These are phyloP conservation scores for Novymonas esmeraldas DNA, from an alignment of 208 protist genomes.

Conservation along the genomic window DNA sequence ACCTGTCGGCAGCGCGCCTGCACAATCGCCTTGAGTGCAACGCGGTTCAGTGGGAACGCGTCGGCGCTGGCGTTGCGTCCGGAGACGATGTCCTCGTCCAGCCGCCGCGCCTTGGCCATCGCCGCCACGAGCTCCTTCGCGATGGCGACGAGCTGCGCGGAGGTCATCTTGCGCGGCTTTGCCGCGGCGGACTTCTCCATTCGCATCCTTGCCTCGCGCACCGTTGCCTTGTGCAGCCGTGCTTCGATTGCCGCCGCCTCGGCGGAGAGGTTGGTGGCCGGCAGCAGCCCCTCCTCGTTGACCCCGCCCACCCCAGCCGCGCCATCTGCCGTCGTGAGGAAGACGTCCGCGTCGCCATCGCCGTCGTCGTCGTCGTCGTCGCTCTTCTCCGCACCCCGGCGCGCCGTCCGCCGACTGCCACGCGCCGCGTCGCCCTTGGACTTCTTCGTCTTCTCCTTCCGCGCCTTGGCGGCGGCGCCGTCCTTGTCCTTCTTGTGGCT, in stretches of 20 bases:
- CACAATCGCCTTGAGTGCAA: slow-evolving; percentile 49
- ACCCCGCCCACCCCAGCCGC: not conserved
- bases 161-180: slow-evolving; percentile 14
- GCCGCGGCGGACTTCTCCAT: slow-evolving; percentile 24
- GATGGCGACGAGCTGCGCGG: slow-evolving; percentile 20
- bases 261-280: slow-evolving; percentile 9
- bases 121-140: slow-evolving; percentile 29
- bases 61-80: slow-evolving; percentile 19
- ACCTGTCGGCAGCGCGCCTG: slow-evolving; percentile 46
- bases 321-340: slow-evolving; percentile 8
- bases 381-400: not conserved
- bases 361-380: slow-evolving; percentile 6
- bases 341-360: slow-evolving; percentile 7
- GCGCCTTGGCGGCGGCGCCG: slow-evolving; percentile 24
- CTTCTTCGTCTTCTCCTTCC: slow-evolving; percentile 15
- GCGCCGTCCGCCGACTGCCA: not conserved
- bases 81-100: slow-evolving; percentile 29
- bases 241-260: slow-evolving; percentile 19
- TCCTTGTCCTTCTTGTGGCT: slow-evolving; percentile 20
- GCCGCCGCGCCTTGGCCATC: slow-evolving; percentile 33
- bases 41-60: slow-evolving; percentile 60
- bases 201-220: slow-evolving; percentile 28
- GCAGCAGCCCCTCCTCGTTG: slow-evolving; percentile 24
- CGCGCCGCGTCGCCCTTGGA: slow-evolving; percentile 19
- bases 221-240: slow-evolving; percentile 16